Conservation (phyloP, 2,329 filamentous ascomycete genomes). For the Cucurbitaria berberidis region DNA sequence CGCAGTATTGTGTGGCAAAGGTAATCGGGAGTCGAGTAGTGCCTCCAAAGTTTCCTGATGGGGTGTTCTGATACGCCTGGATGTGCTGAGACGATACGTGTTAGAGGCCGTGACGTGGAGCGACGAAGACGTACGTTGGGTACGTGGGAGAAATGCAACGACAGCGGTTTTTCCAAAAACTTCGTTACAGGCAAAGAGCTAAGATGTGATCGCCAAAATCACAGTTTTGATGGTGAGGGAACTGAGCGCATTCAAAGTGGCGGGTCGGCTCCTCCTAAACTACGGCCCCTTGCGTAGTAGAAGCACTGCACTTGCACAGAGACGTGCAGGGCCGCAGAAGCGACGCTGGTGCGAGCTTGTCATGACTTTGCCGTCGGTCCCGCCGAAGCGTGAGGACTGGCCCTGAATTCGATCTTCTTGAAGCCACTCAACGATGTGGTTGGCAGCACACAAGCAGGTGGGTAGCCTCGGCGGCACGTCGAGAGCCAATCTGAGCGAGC, state of each 20-base stretch:
- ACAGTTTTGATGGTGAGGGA: slow-evolving; percentile 28
- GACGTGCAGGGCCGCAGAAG: slow-evolving; percentile 24
- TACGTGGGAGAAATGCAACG: slow-evolving; percentile 13
- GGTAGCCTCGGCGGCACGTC: slow-evolving; percentile 22
- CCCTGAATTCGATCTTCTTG: slow-evolving; percentile 25
- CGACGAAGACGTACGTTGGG: slow-evolving; percentile 13
- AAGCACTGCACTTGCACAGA: slow-evolving; percentile 28
- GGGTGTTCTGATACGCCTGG: slow-evolving; percentile 37
- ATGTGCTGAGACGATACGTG: slow-evolving; percentile 42
- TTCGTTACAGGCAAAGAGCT: slow-evolving; percentile 22
- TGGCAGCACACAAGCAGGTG: slow-evolving; percentile 36
- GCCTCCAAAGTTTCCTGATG: slow-evolving; percentile 16
- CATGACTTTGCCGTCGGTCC: slow-evolving; percentile 30
- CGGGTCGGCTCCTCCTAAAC: slow-evolving; percentile 17
- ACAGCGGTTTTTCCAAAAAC: slow-evolving; percentile 9
- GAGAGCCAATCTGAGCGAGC: slow-evolving; percentile 32
- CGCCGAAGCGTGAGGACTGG: slow-evolving; percentile 38
- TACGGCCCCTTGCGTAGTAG: slow-evolving; percentile 28
- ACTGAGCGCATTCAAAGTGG: slow-evolving; percentile 25
- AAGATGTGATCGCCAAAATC: slow-evolving; percentile 21
- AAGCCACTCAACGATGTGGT: slow-evolving; percentile 40
- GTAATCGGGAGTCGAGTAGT: slow-evolving; percentile 5
- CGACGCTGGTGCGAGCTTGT: slow-evolving; percentile 23
- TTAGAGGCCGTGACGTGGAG: slow-evolving; percentile 33
- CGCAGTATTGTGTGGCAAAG: slow-evolving; percentile 13